Evolutionary conservation across 2,329 filamentous ascomycete species (phyloP).

Genomic region (Domatiomyces globalis): DNA sequence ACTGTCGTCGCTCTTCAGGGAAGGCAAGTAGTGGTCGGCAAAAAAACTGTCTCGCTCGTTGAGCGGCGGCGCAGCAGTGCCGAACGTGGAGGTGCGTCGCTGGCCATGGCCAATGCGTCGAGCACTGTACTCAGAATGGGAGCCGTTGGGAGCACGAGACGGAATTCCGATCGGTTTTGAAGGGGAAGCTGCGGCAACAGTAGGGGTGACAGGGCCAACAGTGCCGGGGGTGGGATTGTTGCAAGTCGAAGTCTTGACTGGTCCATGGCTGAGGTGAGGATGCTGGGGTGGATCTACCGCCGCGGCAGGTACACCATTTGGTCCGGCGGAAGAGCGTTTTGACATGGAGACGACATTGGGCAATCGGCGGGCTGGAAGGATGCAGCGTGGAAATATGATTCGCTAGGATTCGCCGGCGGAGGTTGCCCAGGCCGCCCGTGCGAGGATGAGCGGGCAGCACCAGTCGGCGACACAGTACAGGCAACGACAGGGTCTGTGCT

Average conservation of each 20-base stretch:
- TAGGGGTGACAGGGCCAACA: conserved; percentile 15
- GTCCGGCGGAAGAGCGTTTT: conserved; percentile 35
- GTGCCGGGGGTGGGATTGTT: conserved; percentile 14
- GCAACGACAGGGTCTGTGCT: neutral
- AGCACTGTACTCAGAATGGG: conserved; percentile 7
- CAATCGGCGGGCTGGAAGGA: conserved; percentile 17
- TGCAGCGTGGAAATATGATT: conserved; percentile 15
- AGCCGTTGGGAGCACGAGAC: neutral
- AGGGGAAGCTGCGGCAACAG: conserved; percentile 17
- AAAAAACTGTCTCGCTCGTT: conserved; percentile 51
- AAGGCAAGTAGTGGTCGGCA: conserved; percentile 44
- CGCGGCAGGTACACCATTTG: conserved; percentile 26
- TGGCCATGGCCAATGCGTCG: conserved; percentile 7
- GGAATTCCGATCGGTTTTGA: conserved; percentile 22
- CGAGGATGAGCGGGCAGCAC: neutral
- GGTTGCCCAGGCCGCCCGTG: neutral
- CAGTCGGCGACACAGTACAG: neutral
- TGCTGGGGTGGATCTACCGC: conserved; percentile 21
- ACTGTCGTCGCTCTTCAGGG: conserved; percentile 25
- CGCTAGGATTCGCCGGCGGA: conserved; percentile 7
- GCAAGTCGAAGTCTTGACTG: conserved; percentile 4
- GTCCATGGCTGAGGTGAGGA: conserved; percentile 21
- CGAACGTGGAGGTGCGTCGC: conserved; percentile 10
- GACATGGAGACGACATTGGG: conserved; percentile 41
- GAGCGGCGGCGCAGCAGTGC: conserved; percentile 35